These are phyloP conservation scores for Colletotrichum phormii DNA, from an alignment of 2,329 filamentous ascomycete genomes.

Conservation along the genomic window DNA sequence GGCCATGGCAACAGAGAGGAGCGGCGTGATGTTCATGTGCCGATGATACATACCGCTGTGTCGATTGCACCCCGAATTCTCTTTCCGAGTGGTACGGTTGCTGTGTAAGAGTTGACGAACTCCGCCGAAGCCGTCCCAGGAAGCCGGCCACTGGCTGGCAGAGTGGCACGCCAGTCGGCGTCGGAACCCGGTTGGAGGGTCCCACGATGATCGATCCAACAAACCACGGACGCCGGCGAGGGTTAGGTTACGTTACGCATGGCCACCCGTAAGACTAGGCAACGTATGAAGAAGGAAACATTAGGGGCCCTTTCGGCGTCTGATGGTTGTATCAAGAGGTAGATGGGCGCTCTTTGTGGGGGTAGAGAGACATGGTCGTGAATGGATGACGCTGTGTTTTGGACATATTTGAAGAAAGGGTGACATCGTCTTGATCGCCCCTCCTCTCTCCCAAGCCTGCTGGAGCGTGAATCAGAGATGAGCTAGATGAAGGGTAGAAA, in stretches of 20 bases:
- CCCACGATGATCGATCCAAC: background rate
- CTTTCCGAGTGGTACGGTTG: background rate
- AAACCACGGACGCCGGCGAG: background rate
- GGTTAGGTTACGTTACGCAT: background rate
- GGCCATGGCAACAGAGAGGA: background rate
- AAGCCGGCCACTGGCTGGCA: slow-evolving; percentile 9
- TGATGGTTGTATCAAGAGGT: background rate
- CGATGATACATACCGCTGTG: background rate
- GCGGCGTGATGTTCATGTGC: background rate
- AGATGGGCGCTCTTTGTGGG: background rate
- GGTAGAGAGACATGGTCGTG: background rate
- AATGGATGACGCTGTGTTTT: background rate
- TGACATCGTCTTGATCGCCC: background rate
- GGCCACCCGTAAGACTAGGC: background rate
- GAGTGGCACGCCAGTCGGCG: background rate
- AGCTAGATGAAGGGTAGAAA: background rate
- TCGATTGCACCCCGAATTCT: background rate
- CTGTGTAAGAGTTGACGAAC: background rate
- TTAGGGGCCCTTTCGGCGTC: background rate
- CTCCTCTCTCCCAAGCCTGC: background rate
- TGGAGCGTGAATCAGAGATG: background rate
- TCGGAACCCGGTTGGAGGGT: background rate
- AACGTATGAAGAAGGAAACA: background rate
- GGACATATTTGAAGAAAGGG: background rate
- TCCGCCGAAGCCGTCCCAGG: background rate